Base-by-base conservation (phyloP, 1,139 yeast genomes). In the Pichia sp. region DNA sequence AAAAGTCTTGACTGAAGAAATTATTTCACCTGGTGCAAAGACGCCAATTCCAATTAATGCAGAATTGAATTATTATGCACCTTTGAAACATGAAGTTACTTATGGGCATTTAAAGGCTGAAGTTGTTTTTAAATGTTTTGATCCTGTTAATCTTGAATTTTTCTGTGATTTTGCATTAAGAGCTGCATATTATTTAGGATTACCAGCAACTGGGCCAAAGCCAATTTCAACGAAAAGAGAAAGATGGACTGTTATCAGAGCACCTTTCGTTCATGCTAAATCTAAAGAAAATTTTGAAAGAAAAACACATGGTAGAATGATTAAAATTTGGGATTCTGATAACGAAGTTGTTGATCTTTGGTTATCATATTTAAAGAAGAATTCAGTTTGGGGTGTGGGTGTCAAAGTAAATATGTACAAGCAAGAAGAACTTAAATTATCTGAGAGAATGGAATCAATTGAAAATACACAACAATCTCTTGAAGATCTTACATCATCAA, bases 261-360 rank as follows among this genome's bases (percentile, higher is more conserved):
- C 96, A 5, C 97, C 97, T 1, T 92, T 92, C 65, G 96, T 87
- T 32, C 95, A 87, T 63, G 95, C 97, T 47, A 90, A 90, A 65
- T 77, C 95, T 11, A 92, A 92, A 69, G 96, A 92, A 69, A 92
- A 92, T 71, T 92, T 87, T 70, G 87, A 87, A 70, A 81, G 97
- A 70, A 76, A 79, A 47, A 92, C 97, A 0, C 87, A 79, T 65
- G 80, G 84, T 60, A 79, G 95, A 53, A 68, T 78, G 55, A 71
- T 92, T 55, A 74, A 74, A 54, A 86, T 89, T 20, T 89, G 78
- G 73, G 97, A 92, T 67, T 80, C 96, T 24, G 82, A 85, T 55
- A 83, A 92, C 1, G 96, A 88, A 60, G 82, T 85, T 4, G 73
- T 92, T 42, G 96, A 92, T 64, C 69, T 85, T 48, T 83, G 92